Conservation (phyloP, 768 basidiomycete species). For the Mycena alexandri region DNA sequence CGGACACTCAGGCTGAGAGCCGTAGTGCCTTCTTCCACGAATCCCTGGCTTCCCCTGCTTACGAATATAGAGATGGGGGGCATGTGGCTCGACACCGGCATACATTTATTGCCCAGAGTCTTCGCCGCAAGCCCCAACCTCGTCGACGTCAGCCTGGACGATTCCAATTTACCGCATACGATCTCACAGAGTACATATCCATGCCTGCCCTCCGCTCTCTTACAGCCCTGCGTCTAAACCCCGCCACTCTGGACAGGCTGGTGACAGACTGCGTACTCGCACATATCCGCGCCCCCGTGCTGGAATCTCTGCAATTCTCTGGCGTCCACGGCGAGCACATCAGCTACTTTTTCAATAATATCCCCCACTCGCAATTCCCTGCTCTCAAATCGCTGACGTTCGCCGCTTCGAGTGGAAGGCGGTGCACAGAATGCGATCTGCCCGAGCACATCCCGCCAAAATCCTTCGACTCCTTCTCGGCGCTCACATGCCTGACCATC, state of each 20-base stretch:
- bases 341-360: slow-evolving; percentile 4
- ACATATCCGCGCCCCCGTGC: slow-evolving; percentile 3
- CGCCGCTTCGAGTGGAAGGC: slow-evolving; percentile 3
- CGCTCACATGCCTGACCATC: slow-evolving; percentile 9
- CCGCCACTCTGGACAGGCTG: not conserved
- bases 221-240: slow-evolving; percentile 5
- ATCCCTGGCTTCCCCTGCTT: not conserved
- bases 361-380: not conserved
- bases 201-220: slow-evolving; percentile 17
- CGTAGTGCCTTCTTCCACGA: not conserved
- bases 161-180: not conserved
- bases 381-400: slow-evolving; percentile 17
- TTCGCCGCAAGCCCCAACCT: slow-evolving; percentile 3
- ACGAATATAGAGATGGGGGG: slow-evolving; percentile 15
- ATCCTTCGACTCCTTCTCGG: not conserved
- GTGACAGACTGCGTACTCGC: not conserved
- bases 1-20: slow-evolving; percentile 13
- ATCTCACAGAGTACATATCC: not conserved
- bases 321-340: slow-evolving; percentile 12
- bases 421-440: not conserved
- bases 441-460: not conserved
- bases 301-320: slow-evolving; percentile 16
- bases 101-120: not conserved
- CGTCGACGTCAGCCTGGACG: slow-evolving; percentile 17
- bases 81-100: not conserved